Base-by-base conservation (phyloP, 2,329 filamentous ascomycete genomes). In the Colletotrichum spinosum region DNA sequence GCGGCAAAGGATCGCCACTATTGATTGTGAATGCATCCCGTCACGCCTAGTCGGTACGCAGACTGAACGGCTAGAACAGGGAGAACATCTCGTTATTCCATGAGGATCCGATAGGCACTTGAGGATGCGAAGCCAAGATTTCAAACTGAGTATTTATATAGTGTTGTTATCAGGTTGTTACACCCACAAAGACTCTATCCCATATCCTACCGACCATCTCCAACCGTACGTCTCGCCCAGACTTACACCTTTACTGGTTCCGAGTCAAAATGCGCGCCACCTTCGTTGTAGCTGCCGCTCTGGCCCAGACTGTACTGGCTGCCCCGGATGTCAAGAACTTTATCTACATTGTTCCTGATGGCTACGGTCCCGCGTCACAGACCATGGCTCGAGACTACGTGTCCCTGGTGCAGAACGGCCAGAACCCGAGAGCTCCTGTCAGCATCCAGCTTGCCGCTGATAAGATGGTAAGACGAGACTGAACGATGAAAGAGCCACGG, bases 331-430 rank as follows among this genome's bases (percentile, higher is more conserved):
- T 70, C 53, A 72, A 70, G 67, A 76, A 75, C 69, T 75, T 76
- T 67, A 74, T 76, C 65, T 75, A 76, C 61, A 70, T 77, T 39
- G 73, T 76, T 8, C 73, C 74, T 5, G 72, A 75, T 67, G 73
- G 73, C 46, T 76, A 73, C 60, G 71, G 74, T 10, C 68, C 70
- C 42, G 70, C 73, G 9, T 74, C 71, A 8, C 73, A 76, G 70
- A 72, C 71, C 49, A 71, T 76, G 65, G 73, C 73, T 7, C 68
- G 72, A 25, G 70, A 72, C 65, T 70, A 70, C 41, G 68, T 71
- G 50, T 70, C 69, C 12, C 53, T 72, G 38, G 48, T 71, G 7
- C 37, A 68, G 46, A 70, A 71, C 44, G 70, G 68, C 17, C 67
- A 68, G 50, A 71, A 71, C 50, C 52, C 56, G 10, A 33, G 33